phyloP scores from a whole-genome alignment of 108 stramenopile genomes.

The Nitzschia sp. region DNA sequence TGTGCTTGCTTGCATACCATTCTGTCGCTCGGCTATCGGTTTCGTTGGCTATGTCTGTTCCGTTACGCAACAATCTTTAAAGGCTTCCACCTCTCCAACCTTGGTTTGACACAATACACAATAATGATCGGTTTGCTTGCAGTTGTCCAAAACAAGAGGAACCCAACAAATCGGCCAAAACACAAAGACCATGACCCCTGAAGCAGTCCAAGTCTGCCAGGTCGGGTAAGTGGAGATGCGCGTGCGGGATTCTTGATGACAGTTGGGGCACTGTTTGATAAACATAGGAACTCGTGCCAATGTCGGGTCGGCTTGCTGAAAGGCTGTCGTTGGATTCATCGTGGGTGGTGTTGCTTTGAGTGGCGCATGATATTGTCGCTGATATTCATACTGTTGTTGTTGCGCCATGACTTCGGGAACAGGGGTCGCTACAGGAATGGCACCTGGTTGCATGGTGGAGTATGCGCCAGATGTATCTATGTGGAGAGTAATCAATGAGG shows the following conservation, averaged over 20 bases:
- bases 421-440: too few species aligned
- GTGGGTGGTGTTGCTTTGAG: too few species aligned
- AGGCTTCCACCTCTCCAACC: conserved; percentile 31
- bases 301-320: conserved; percentile 15
- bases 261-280: conserved; percentile 28
- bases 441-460: too few species aligned
- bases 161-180: conserved; percentile 50
- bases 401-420: too few species aligned
- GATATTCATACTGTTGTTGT: too few species aligned
- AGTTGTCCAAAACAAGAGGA: conserved; percentile 34
- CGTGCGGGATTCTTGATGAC: conserved; percentile 24
- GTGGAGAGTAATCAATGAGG: too few species aligned
- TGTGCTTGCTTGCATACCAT: too few species aligned
- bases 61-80: conserved; percentile 32
- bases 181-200: conserved; percentile 9
- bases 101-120: conserved; percentile 24
- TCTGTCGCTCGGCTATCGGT: too few species aligned
- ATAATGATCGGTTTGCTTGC: conserved; percentile 45
- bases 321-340: too few species aligned
- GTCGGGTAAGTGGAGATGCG: conserved; percentile 6
- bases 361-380: too few species aligned
- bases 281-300: conserved; percentile 22
- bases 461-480: too few species aligned
- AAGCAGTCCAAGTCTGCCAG: conserved; percentile 12
- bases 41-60: too few species aligned